These are phyloP conservation scores for Entomortierella parvispora DNA, from an alignment of 192 early-diverging fungal genomes.

Conservation along the genomic window DNA sequence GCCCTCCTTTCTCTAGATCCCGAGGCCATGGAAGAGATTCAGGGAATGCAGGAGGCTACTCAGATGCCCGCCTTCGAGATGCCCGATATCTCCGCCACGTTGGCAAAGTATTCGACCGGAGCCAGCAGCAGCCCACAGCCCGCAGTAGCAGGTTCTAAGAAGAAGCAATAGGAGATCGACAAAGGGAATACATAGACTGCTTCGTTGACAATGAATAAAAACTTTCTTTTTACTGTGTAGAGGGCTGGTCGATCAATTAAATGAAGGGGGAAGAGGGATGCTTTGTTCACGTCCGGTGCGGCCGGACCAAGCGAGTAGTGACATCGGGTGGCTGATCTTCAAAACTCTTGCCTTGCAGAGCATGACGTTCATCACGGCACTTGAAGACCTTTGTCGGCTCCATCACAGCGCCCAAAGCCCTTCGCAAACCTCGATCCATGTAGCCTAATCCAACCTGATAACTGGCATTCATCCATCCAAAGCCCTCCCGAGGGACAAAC, in stretches of 20 bases:
- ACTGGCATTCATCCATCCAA: conserved; percentile 99
- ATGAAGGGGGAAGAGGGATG: too few species aligned
- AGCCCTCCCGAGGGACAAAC: conserved; percentile 93
- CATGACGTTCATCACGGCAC: background rate
- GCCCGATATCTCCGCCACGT: conserved; percentile 53
- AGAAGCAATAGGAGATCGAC: conserved; percentile 41
- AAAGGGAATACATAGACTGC: too few species aligned
- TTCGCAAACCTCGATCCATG: conserved; percentile 73
- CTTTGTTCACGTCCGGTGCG: background rate
- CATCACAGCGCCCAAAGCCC: conserved; percentile 74
- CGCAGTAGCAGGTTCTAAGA: conserved; percentile 24
- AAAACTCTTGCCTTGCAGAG: conserved; percentile 1
- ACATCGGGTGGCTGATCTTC: conserved; percentile 32
- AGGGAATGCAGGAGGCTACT: conserved; percentile 53
- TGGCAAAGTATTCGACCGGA: conserved; percentile 52
- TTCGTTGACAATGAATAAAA: background rate
- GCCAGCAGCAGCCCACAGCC: conserved; percentile 17
- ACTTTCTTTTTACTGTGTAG: background rate
- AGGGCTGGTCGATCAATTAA: background rate
- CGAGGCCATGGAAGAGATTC: conserved; percentile 58
- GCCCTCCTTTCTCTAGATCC: conserved; percentile 60
- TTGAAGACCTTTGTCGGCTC: conserved; percentile 35
- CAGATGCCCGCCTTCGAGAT: conserved; percentile 60
- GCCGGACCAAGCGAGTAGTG: conserved; percentile 30
- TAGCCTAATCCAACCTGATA: conserved; percentile 86